These are phyloP conservation scores for Russula sp. DNA, from an alignment of 768 basidiomycete genomes.

Conservation along the genomic window DNA sequence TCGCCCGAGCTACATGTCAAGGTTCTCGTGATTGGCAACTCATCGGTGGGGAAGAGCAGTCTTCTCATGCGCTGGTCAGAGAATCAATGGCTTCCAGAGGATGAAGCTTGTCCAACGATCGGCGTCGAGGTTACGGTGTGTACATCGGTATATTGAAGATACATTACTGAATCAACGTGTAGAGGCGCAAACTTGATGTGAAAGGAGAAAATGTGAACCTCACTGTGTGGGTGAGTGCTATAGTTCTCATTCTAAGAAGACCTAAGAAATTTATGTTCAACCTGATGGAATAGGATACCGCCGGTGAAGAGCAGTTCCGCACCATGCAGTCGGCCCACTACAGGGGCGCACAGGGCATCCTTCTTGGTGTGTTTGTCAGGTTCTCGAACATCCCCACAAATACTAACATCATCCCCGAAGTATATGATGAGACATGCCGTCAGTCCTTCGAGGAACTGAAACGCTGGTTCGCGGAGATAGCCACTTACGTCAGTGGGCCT, in stretches of 20 bases:
- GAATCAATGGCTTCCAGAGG: constrained; percentile 88
- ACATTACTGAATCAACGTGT: constrained; percentile 5
- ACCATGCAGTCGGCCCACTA: constrained; percentile 95
- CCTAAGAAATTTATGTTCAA: not conserved
- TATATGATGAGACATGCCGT: constrained; percentile 90
- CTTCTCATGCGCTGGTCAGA: constrained; percentile 92
- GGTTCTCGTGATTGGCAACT: constrained; percentile 76
- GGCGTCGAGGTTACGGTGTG: constrained; percentile 78
- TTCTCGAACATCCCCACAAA: not conserved
- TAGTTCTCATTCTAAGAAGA: not conserved
- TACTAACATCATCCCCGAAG: constrained; percentile 31
- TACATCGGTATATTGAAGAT: constrained; percentile 7
- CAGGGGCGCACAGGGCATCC: constrained; percentile 76
- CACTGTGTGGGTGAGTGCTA: constrained; percentile 79
- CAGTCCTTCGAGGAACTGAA: constrained; percentile 92
- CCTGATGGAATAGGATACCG: constrained; percentile 59
- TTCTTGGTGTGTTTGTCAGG: constrained; percentile 44
- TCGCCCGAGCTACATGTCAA: constrained; percentile 53
- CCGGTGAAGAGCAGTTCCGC: constrained; percentile 93
- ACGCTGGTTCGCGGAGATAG: constrained; percentile 86
- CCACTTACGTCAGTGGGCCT: constrained; percentile 78
- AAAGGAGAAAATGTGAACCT: constrained; percentile 82
- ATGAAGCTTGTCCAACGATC: constrained; percentile 81
- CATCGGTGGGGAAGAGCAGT: constrained; percentile 88
- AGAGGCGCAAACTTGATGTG: constrained; percentile 85